Percentiles rank a stretch among this genome's conserved stretches.
phyloP scores from a whole-genome alignment of 2,329 filamentous ascomycete genomes.

The Dactylellina drechsleri region DNA sequence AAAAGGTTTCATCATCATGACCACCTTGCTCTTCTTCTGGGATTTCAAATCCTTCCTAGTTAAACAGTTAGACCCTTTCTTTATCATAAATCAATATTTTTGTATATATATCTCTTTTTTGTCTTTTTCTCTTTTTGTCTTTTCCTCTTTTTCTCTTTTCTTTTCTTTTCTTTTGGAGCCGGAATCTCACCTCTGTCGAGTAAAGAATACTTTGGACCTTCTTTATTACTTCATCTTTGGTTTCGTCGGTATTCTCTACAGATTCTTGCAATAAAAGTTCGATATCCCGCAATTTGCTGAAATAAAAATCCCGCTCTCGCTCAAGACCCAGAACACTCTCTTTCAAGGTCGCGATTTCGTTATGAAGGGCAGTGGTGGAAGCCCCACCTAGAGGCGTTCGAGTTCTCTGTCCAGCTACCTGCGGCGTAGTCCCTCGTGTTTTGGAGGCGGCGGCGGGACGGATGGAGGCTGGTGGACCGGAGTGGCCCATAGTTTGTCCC shows the following conservation, averaged over 20 bases:
- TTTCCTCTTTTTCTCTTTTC: too few relatives aligned
- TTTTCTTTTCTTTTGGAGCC: too few relatives aligned
- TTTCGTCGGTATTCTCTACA: constrained; percentile 89
- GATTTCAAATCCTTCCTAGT: constrained; percentile 81
- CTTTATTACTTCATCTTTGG: constrained; percentile 90
- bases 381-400: constrained; percentile 62
- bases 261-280: constrained; percentile 93
- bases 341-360: constrained; percentile 89
- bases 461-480: constrained; percentile 62
- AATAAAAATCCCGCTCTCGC: constrained; percentile 98
- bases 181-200: constrained; percentile 78
- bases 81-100: not conserved
- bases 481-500: constrained; percentile 70
- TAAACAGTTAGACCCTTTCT: constrained; percentile 7
- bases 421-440: constrained; percentile 61
- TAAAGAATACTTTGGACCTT: constrained; percentile 97
- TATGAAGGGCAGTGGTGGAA: constrained; percentile 76
- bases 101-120: too few relatives aligned
- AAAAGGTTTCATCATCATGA: constrained; percentile 85
- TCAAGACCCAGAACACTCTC: constrained; percentile 95
- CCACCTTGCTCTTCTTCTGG: constrained; percentile 78
- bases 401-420: constrained; percentile 63
- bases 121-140: too few relatives aligned
- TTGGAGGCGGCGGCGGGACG: constrained; percentile 62
- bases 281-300: constrained; percentile 97